Conservation (phyloP, 768 basidiomycete genomes). For the Trichaptum fuscoviolaceum region DNA sequence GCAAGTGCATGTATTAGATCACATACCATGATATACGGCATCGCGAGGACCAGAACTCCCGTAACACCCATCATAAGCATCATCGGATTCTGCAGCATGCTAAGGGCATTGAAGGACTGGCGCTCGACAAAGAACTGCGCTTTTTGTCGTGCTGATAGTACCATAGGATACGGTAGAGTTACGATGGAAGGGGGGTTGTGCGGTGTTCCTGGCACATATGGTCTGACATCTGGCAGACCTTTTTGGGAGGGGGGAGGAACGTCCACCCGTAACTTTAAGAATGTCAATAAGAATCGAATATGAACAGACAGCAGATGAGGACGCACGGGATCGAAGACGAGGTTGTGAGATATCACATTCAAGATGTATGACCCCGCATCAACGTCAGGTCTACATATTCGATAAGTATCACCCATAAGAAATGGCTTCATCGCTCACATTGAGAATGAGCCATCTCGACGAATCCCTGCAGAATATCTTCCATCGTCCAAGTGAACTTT, state of each 20-base stretch:
- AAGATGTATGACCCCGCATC: slow-evolving; percentile 65
- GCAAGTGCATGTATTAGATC: background rate
- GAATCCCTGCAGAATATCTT: slow-evolving; percentile 45
- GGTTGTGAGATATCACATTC: slow-evolving; percentile 61
- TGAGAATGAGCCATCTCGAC: slow-evolving; percentile 52
- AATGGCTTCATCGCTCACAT: slow-evolving; percentile 43
- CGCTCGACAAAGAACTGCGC: slow-evolving; percentile 61
- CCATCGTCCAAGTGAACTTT: slow-evolving; percentile 61
- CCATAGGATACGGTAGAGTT: slow-evolving; percentile 57
- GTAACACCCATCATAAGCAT: slow-evolving; percentile 71
- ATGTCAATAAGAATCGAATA: slow-evolving; percentile 9
- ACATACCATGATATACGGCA: slow-evolving; percentile 72
- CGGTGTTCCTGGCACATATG: slow-evolving; percentile 66
- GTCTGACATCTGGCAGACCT: slow-evolving; percentile 45
- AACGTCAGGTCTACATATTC: slow-evolving; percentile 54
- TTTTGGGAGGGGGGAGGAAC: slow-evolving; percentile 36
- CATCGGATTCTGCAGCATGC: slow-evolving; percentile 82
- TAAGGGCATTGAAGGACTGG: slow-evolving; percentile 68
- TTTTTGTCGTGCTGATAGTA: slow-evolving; percentile 48
- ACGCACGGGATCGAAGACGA: slow-evolving; percentile 64
- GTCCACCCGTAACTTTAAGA: slow-evolving; percentile 59
- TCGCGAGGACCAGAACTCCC: slow-evolving; percentile 60
- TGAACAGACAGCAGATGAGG: slow-evolving; percentile 3
- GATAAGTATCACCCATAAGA: slow-evolving; percentile 1
- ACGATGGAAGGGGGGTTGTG: slow-evolving; percentile 51